Evolutionary conservation across 139 green algal genomes (phyloP), one percentile per base, ranked within the genome.

Genomic region (Protoeuglena noctilucae): DNA sequence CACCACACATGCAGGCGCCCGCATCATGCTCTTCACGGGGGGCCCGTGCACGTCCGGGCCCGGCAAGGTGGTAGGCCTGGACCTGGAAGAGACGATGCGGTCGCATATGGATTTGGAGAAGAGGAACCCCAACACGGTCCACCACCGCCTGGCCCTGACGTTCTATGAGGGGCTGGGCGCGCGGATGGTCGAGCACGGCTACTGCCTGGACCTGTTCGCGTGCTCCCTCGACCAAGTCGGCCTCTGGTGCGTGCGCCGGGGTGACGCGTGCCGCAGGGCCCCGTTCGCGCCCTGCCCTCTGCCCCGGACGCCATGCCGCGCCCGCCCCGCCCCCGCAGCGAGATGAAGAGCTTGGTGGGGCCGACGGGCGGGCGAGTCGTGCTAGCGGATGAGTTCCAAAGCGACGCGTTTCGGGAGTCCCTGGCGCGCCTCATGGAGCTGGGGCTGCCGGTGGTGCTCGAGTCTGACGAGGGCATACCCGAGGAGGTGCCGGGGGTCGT

Each of bases 221-320:
- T 81, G 68, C 58, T 58, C 66, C 24, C 62, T 82, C 19, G 77
- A 85, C 43, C 77, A 85, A 43, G 47, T 53, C 14, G 77, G 77
- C 24, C 51, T 78, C 31, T 71, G 72, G 5, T 75, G 83, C 60
- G 73, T 76, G 67, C 66, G 68, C 34, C 34, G n/a, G n/a, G 47
- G n/a, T 31, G 14, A 54, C 51, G n/a, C 12, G 34, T 43, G 34
- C 34, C 9, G 9, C 34, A 43, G 7, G 34, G 34, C 34, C 34
- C n/a, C n/a, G n/a, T n/a, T n/a, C n/a, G n/a, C n/a, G n/a, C n/a
- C n/a, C n/a, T n/a, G n/a, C n/a, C n/a, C n/a, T n/a, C n/a, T n/a
- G n/a, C n/a, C n/a, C n/a, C n/a, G n/a, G n/a, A n/a, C n/a, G n/a
- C n/a, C n/a, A n/a, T n/a, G n/a, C n/a, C n/a, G n/a, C n/a, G n/a